Base-by-base conservation (phyloP, 148 eudicot genomes). In the Rhododendron molle region DNA sequence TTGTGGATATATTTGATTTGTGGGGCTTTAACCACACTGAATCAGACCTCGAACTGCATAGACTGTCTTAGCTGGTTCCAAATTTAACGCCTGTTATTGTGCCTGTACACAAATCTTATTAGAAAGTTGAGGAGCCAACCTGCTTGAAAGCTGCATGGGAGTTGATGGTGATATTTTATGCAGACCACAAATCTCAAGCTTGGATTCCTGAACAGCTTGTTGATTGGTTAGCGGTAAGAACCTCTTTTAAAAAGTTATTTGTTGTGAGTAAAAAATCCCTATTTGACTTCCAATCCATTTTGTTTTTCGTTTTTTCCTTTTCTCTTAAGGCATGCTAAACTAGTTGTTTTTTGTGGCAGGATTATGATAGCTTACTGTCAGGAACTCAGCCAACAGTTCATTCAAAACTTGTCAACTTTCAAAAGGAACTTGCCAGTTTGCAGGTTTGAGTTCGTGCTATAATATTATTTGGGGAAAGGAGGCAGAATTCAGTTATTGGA, bases 111-210 rank as follows among this genome's bases (percentile, higher is more conserved):
- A 60, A 43, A 82, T 50, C 9, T 87, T 15, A 21, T 49, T 80
- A 97, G 99, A 90, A 87, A 52, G 90, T 87, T 78, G 94, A 94
- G 83, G 92, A 93, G 91, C 96, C 93, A 90, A 92, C 90, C 43
- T 82, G 89, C 90, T 84, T 95, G 88, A 97, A 93, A 92, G 96
- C 99, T 85, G 98, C 98, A 23, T 97, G 99, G 99, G 99, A 95
- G 91, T 92, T 97, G 88, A 72, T 95, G 87, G 98, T 94, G 86
- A 90, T 95, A 49, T 97, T 97, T 90, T 97, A 95, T 88, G 98
- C 93, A 21, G 96, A 97, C 91, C 92, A 92, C 86, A 93, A 90
- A 79, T 90, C 92, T 88, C 95, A 95, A 87, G 86, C 94, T 87
- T 97, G 99, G 99, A 90, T 92, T 60, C 94, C 98, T 36, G 99